Evolutionary conservation across 2,329 filamentous ascomycete genomes (phyloP).

Genomic region (Nectriaceae sp.): DNA sequence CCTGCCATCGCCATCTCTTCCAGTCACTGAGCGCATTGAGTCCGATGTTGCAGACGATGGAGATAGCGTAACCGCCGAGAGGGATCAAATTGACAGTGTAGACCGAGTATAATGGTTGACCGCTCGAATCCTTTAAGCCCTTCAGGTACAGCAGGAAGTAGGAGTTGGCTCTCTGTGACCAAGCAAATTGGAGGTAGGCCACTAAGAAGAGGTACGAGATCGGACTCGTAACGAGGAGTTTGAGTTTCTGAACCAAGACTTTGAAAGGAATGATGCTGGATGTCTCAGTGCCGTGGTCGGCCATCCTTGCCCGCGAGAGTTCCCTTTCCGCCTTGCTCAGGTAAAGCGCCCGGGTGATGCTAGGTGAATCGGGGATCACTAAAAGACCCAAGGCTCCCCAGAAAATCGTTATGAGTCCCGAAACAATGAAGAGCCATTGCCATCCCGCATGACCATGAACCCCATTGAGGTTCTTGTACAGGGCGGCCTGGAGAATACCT

Average conservation of each 20-base stretch:
- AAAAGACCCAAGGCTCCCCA: conserved; percentile 18
- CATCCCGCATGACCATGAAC: conserved; percentile 19
- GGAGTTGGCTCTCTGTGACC: conserved; percentile 37
- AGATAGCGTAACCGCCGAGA: conserved; percentile 39
- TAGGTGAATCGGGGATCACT: conserved; percentile 14
- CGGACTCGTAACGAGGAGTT: conserved; percentile 15
- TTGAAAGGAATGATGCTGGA: conserved; percentile 21
- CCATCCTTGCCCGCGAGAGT: conserved; percentile 17
- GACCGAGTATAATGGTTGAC: conserved; percentile 28
- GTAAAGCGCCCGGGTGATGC: conserved; percentile 10
- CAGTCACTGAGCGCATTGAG: conserved; percentile 54
- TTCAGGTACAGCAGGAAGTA: conserved; percentile 40
- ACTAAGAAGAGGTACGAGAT: conserved; percentile 34
- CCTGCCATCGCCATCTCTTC: conserved; percentile 50
- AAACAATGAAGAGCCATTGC: conserved; percentile 44
- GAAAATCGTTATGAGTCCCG: conserved; percentile 21
- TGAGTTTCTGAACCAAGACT: conserved; percentile 15
- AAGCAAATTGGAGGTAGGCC: conserved; percentile 34
- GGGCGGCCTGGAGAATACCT: conserved; percentile 45
- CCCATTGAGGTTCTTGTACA: conserved; percentile 44
- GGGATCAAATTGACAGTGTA: conserved; percentile 55
- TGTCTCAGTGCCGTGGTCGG: conserved; percentile 17
- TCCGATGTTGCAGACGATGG: conserved; percentile 53
- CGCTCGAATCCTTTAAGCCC: conserved; percentile 22
- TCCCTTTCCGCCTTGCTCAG: conserved; percentile 13